Conservation (phyloP, 1,139 yeast species). For the Meyerozyma elateridarum region DNA sequence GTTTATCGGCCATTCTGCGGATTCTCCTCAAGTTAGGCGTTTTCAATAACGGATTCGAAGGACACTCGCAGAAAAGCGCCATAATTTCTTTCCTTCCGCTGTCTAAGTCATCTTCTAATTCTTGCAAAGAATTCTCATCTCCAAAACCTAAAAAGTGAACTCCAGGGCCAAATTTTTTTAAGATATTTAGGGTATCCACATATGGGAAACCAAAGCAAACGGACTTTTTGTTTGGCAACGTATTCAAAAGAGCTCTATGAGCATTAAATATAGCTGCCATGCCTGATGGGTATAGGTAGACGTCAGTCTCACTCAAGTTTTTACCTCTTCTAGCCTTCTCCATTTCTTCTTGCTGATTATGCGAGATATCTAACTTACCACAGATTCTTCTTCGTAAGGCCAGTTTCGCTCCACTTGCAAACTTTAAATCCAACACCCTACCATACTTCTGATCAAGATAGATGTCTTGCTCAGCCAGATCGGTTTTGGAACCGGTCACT, state of each 20-base stretch:
- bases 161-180: conserved; percentile 86
- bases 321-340: conserved; percentile 29
- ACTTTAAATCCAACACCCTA: conserved; percentile 73
- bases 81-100: conserved; percentile 60
- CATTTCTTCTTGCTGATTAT: conserved; percentile 28
- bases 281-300: conserved; percentile 82
- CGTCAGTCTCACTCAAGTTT: conserved; percentile 53
- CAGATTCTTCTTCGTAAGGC: conserved; percentile 75
- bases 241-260: conserved; percentile 58
- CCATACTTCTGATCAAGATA: conserved; percentile 90
- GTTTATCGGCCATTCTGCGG: conserved; percentile 61
- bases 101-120: conserved; percentile 56
- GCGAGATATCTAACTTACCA: conserved; percentile 52
- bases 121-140: conserved; percentile 65
- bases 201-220: conserved; percentile 95
- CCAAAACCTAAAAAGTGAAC: conserved; percentile 82
- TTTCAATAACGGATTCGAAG: conserved; percentile 83
- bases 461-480: conserved; percentile 56
- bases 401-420: conserved; percentile 68
- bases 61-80: conserved; percentile 85
- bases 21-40: conserved; percentile 73
- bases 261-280: conserved; percentile 90
- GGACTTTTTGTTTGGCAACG: conserved; percentile 46
- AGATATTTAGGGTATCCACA: conserved; percentile 82
- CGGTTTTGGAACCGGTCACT: conserved; percentile 25